phyloP scores from a whole-genome alignment of 495 filamentous ascomycete species.

The Tuber aestivum region DNA sequence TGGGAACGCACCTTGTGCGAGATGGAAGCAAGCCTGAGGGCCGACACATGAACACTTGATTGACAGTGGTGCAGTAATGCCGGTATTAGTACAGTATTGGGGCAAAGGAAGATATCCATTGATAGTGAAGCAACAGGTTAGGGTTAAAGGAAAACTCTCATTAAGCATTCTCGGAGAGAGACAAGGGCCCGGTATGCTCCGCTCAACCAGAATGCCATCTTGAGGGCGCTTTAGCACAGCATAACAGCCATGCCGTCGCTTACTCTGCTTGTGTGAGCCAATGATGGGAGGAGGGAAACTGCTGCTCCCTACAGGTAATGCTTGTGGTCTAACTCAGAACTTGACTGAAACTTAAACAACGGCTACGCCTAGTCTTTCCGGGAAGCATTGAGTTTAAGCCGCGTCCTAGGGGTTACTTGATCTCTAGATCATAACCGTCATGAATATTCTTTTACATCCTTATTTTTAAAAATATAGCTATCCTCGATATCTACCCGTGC shows the following conservation, averaged over 20 bases:
- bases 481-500: neutral
- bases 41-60: neutral
- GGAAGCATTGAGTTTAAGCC: too few species aligned
- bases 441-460: neutral
- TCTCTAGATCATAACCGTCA: neutral
- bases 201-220: neutral
- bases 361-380: too few species aligned
- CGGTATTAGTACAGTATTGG: neutral
- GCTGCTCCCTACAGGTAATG: too few species aligned
- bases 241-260: neutral
- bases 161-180: too few species aligned
- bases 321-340: too few species aligned
- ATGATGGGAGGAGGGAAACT: too few species aligned
- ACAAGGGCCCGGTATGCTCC: neutral
- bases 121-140: neutral
- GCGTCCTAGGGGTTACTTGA: too few species aligned
- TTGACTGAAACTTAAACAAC: too few species aligned
- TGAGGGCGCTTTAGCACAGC: neutral
- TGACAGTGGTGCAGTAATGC: neutral
- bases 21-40: neutral
- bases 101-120: neutral
- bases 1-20: neutral
- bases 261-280: neutral
- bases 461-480: neutral
- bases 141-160: neutral